A percentile compares a stretch with the other conserved stretches of the same genome.
Evolutionary conservation across 768 basidiomycete genomes (phyloP).

Genomic region (Calocera cornea): DNA sequence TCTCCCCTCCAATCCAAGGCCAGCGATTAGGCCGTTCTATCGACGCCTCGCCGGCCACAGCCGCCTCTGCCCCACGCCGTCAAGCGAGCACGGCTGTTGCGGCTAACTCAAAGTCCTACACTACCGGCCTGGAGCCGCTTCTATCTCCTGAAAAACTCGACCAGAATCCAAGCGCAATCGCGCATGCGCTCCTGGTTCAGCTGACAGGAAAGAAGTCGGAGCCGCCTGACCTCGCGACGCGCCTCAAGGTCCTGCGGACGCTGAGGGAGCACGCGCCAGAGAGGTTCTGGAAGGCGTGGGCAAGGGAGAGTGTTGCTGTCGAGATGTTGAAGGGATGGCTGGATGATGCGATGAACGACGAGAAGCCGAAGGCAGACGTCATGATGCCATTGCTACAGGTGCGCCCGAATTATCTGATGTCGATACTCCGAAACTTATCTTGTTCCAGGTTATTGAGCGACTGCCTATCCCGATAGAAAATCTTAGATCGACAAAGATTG

Average conservation of each 20-base stretch:
- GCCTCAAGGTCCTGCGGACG: slow-evolving; percentile 63
- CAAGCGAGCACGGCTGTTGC: not conserved
- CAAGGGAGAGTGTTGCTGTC: slow-evolving; percentile 59
- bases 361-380: slow-evolving; percentile 49
- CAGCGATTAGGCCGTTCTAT: not conserved
- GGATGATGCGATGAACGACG: slow-evolving; percentile 43
- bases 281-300: slow-evolving; percentile 78
- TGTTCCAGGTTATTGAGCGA: slow-evolving; percentile 61
- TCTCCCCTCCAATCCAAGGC: not conserved
- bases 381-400: slow-evolving; percentile 81
- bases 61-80: not conserved
- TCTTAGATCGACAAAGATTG: slow-evolving; percentile 58
- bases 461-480: slow-evolving; percentile 59
- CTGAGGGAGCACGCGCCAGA: slow-evolving; percentile 74
- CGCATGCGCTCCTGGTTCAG: slow-evolving; percentile 42
- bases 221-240: slow-evolving; percentile 50
- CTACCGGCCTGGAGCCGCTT: slow-evolving; percentile 44
- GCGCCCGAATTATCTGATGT: slow-evolving; percentile 27
- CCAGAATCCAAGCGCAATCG: slow-evolving; percentile 45
- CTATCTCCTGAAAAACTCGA: slow-evolving; percentile 33
- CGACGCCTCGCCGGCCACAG: not conserved
- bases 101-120: not conserved
- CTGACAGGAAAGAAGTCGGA: slow-evolving; percentile 29
- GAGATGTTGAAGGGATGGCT: slow-evolving; percentile 74
- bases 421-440: not conserved